phyloP scores from a whole-genome alignment of 2,329 filamentous ascomycete genomes.

The Bipolaris oryzae region DNA sequence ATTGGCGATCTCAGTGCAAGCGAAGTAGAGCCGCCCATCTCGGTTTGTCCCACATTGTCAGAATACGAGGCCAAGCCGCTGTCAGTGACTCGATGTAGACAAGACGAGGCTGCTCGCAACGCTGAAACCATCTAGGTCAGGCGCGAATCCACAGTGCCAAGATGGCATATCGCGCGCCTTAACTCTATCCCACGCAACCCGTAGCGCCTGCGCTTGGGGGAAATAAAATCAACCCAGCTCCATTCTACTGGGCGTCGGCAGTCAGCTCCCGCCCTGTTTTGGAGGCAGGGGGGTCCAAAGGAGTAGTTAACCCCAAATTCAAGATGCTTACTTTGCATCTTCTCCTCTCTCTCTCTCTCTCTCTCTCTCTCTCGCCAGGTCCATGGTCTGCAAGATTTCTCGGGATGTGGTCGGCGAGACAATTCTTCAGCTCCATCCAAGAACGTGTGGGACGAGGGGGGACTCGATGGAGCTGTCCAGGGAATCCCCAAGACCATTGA shows the following conservation, averaged over 20 bases:
- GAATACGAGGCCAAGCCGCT: background rate
- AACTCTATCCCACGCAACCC: background rate
- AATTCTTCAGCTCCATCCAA: too few relatives aligned
- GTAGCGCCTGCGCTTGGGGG: background rate
- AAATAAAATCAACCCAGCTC: slow-evolving; percentile 6
- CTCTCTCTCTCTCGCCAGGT: background rate
- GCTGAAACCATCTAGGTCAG: slow-evolving; percentile 7
- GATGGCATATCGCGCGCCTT: background rate
- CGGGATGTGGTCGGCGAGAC: too few relatives aligned
- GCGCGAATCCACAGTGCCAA: slow-evolving; percentile 3
- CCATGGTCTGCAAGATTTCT: background rate
- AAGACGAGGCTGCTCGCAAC: background rate
- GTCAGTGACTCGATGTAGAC: background rate
- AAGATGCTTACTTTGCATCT: too few relatives aligned
- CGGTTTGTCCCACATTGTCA: background rate
- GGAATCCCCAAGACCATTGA: background rate
- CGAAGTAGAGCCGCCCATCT: background rate
- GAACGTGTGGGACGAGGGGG: background rate
- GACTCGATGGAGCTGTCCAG: background rate
- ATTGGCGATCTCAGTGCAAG: slow-evolving; percentile 6
- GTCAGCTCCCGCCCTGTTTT: background rate
- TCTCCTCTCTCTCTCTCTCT: too few relatives aligned
- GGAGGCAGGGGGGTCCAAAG: background rate
- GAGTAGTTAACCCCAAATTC: background rate
- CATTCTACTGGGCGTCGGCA: background rate